These are phyloP conservation scores for Trypanosoma rangeli DNA, from an alignment of 208 protist genomes.

Conservation along the genomic window DNA sequence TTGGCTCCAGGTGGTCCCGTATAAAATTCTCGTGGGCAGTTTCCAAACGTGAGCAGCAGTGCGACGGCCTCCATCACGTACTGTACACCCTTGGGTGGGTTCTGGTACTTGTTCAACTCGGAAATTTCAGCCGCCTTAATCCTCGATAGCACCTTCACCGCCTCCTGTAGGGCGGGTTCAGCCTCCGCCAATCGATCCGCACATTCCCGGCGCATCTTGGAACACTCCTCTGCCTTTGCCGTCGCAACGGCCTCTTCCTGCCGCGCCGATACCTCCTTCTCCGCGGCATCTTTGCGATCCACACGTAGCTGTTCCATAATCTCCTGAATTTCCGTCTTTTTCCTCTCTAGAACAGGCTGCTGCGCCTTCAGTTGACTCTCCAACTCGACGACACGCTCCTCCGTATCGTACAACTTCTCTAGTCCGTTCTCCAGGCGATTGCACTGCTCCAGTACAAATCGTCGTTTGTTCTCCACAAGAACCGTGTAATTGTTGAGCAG, in stretches of 20 bases:
- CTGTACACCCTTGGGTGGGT: conserved; percentile 96
- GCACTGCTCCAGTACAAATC: conserved; percentile 80
- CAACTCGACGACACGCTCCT: conserved; percentile 93
- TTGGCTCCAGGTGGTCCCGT: conserved; percentile 89
- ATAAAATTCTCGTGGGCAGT: conserved; percentile 94
- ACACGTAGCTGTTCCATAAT: conserved; percentile 93
- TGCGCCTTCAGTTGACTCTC: conserved; percentile 93
- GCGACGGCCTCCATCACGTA: conserved; percentile 98
- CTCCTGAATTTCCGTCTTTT: conserved; percentile 88
- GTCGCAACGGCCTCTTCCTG: conserved; percentile 93
- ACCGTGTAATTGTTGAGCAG: conserved; percentile 91
- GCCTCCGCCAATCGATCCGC: conserved; percentile 94
- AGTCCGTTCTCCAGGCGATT: conserved; percentile 94
- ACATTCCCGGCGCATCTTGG: conserved; percentile 92
- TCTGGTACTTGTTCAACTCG: conserved; percentile 97
- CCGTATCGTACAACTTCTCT: conserved; percentile 93
- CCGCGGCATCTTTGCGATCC: conserved; percentile 91
- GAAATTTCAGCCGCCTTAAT: conserved; percentile 96
- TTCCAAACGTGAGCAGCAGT: conserved; percentile 94
- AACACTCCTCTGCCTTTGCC: conserved; percentile 92
- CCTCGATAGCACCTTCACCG: conserved; percentile 92
- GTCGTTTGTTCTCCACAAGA: conserved; percentile 84
- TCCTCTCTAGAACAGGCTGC: conserved; percentile 95
- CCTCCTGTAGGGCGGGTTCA: conserved; percentile 94
- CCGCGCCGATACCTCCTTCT: conserved; percentile 83